Evolutionary conservation across 768 basidiomycete genomes (phyloP).

Genomic region (Lactarius hatsudake): DNA sequence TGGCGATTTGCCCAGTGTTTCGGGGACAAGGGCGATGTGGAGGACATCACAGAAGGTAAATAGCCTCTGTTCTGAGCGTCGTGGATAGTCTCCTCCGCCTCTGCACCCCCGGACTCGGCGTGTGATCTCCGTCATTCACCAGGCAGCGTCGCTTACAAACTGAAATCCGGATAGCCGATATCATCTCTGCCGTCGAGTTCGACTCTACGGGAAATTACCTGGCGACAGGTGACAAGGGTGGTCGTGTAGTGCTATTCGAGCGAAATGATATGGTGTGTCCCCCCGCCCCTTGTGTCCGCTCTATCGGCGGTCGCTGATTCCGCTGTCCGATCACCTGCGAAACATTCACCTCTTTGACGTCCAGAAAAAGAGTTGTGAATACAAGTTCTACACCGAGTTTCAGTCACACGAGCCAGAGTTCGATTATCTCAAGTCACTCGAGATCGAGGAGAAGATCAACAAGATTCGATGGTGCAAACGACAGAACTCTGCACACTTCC

Average conservation of each 20-base stretch:
- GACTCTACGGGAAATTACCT: slow-evolving; percentile 99
- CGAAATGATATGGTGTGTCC: slow-evolving; percentile 88
- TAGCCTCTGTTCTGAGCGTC: slow-evolving; percentile 23
- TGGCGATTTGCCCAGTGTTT: slow-evolving; percentile 99
- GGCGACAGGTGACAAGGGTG: slow-evolving; percentile 99
- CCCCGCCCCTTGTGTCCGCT: slow-evolving; percentile 6
- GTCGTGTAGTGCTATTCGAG: slow-evolving; percentile 97
- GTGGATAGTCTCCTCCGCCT: slow-evolving; percentile 8
- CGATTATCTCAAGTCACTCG: slow-evolving; percentile 98
- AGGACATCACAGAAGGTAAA: slow-evolving; percentile 98
- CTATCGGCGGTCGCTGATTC: slow-evolving; percentile 14
- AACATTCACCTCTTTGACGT: not conserved
- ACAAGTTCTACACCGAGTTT: slow-evolving; percentile 99
- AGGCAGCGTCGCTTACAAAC: slow-evolving; percentile 12
- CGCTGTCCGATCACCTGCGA: slow-evolving; percentile 25
- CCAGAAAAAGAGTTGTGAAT: slow-evolving; percentile 99
- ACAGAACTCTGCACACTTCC: slow-evolving; percentile 95
- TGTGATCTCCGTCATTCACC: slow-evolving; percentile 13
- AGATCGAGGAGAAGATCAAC: slow-evolving; percentile 99
- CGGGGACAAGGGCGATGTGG: slow-evolving; percentile 99
- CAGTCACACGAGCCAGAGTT: slow-evolving; percentile 99
- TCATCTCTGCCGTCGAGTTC: slow-evolving; percentile 99
- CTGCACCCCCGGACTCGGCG: slow-evolving; percentile 12
- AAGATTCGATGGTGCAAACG: slow-evolving; percentile 99
- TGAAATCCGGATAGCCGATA: slow-evolving; percentile 69